phyloP scores from a whole-genome alignment of 371 early-diverging fungal species.

The Haplosporangium sp. region DNA sequence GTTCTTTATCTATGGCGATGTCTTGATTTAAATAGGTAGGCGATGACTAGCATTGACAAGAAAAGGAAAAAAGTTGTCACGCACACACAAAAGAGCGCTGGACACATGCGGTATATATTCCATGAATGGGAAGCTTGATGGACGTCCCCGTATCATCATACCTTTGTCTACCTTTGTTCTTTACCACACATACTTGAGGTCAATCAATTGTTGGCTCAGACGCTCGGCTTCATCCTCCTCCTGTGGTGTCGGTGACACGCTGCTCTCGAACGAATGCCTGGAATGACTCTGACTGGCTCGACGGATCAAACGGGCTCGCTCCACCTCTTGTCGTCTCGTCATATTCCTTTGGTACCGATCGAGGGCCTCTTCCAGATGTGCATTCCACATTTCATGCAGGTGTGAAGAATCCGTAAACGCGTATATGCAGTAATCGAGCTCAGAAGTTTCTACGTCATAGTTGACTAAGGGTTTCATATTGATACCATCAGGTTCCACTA shows the following conservation, averaged over 20 bases:
- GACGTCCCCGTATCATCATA: background rate
- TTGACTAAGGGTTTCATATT: constrained; percentile 8
- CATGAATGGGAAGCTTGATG: too few species aligned
- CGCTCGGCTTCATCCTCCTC: constrained; percentile 53
- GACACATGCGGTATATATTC: too few species aligned
- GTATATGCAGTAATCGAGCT: constrained; percentile 35
- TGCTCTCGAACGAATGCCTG: constrained; percentile 36
- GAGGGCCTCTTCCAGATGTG: constrained; percentile 31
- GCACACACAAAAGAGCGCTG: too few species aligned
- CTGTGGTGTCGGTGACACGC: constrained; percentile 26
- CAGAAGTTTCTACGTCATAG: constrained; percentile 9
- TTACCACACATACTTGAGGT: constrained; percentile 34
- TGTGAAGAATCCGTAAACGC: constrained; percentile 36
- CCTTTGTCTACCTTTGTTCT: background rate
- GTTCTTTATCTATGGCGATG: too few species aligned
- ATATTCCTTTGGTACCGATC: constrained; percentile 33
- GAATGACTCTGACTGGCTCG: constrained; percentile 27
- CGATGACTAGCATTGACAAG: too few species aligned
- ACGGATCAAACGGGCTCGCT: constrained; percentile 14
- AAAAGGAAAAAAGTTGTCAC: too few species aligned
- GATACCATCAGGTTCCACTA: constrained; percentile 14
- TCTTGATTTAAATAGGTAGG: too few species aligned
- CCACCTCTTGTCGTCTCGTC: constrained; percentile 4
- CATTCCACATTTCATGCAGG: constrained; percentile 28
- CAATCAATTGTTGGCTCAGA: constrained; percentile 34